Base-by-base conservation (phyloP, 2,329 filamentous ascomycete genomes). In the Hymenoscyphus scutula region DNA sequence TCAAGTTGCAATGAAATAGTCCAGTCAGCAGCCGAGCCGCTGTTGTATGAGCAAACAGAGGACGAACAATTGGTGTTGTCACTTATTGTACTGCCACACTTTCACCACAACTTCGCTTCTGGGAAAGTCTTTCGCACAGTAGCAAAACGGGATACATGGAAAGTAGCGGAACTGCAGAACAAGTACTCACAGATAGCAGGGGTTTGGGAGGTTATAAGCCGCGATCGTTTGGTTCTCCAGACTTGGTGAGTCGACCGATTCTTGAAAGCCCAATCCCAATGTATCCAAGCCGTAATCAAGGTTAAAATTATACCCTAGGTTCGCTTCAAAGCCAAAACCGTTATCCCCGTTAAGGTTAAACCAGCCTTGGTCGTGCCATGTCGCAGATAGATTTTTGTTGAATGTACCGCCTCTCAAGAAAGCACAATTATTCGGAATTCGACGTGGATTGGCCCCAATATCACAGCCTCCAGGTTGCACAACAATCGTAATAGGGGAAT, bases 401-500 rank as follows among this genome's bases (percentile, higher is more conserved):
- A 76, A 77, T 4, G 75, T 65, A 3, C 65, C 71, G 5, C 76
- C 76, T 37, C 76, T 69, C 1, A 74, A 75, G 8, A 70, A 67
- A 10, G 74, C 73, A 55, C 76, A 78, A 60, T 75, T 66, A 10
- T 58, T 23, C 5, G 75, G 76, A 19, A 76, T 69, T n/a, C 65
- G 64, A 6, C 64, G 54, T 25, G 58, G 48, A 32, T 77, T 75
- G n/a, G 71, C 74, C 2, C 65, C 61, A 0, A 62, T 68, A 7
- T 72, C 72, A 64, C 76, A 78, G 17, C 61, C 66, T 6, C 73
- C 69, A 8, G 72, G 67, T 5, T 75, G 60, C 1, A 75, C 74
- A 11, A 77, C 74, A 48, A 77, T 63, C 8, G 75, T 70, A 34
- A 75, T 65, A 4, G 73, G 73, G n/a, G 74, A 76, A 1, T 74